A percentile compares a stretch with the other conserved stretches of the same genome.
These are phyloP conservation scores for Actinomortierella wolfii DNA, from an alignment of 371 early-diverging fungal genomes.

Conservation along the genomic window DNA sequence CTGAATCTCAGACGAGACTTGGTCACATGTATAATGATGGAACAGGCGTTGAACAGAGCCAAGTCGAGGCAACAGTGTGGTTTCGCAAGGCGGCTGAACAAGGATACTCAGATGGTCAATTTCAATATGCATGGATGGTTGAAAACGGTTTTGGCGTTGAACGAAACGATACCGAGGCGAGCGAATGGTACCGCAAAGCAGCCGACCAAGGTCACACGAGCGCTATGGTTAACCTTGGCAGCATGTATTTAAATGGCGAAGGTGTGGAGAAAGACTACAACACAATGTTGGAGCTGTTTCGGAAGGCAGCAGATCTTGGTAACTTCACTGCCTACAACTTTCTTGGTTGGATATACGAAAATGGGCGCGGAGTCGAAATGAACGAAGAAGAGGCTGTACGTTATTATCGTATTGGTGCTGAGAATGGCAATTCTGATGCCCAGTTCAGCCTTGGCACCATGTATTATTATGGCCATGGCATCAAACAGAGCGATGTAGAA, in stretches of 20 bases:
- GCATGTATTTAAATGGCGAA: conserved; percentile 81
- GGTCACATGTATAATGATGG: conserved; percentile 77
- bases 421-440: conserved; percentile 74
- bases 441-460: conserved; percentile 79
- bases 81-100: conserved; percentile 57
- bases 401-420: conserved; percentile 75
- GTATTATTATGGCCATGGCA: conserved; percentile 76
- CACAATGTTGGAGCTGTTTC: conserved; percentile 72
- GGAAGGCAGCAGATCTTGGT: conserved; percentile 67
- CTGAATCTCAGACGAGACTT: conserved; percentile 74
- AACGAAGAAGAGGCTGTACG: conserved; percentile 62
- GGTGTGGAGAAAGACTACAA: conserved; percentile 63
- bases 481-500: conserved; percentile 52
- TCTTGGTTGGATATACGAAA: conserved; percentile 79
- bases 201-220: conserved; percentile 65
- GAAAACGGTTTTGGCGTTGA: conserved; percentile 77
- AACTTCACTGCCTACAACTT: conserved; percentile 82
- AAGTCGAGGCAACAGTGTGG: conserved; percentile 57
- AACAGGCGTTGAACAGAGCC: conserved; percentile 58
- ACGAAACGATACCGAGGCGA: conserved; percentile 62
- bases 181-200: conserved; percentile 69
- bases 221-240: conserved; percentile 80
- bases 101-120: conserved; percentile 67
- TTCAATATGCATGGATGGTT: conserved; percentile 80
- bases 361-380: conserved; percentile 72